Percentiles rank a stretch among this genome's conserved stretches.
phyloP scores from a whole-genome alignment of 108 stramenopile genomes.

The Nitzschia sp. region DNA sequence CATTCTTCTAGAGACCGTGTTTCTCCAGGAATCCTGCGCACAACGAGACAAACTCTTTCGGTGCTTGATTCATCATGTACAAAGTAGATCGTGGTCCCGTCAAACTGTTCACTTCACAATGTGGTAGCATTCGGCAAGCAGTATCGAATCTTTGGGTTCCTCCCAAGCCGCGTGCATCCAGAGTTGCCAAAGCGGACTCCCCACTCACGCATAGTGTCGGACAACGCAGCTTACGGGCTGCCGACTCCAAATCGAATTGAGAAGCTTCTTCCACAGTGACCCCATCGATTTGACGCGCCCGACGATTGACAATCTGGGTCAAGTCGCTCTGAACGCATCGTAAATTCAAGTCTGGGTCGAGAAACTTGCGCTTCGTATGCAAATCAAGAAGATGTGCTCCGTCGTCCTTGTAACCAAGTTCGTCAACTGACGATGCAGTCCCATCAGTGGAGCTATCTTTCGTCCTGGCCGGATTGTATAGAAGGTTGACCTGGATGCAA shows the following conservation, averaged over 20 bases:
- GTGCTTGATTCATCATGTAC: slow-evolving; percentile 28
- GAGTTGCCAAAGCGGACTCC: slow-evolving; percentile 8
- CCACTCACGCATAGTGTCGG: slow-evolving; percentile 24
- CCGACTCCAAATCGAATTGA: slow-evolving; percentile 20
- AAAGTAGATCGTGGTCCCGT: slow-evolving; percentile 23
- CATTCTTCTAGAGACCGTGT: slow-evolving; percentile 7
- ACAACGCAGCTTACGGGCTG: slow-evolving; percentile 1
- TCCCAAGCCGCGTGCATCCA: slow-evolving; percentile 13
- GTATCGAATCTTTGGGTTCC: slow-evolving; percentile 29
- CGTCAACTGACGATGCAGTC: background rate
- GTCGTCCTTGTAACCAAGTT: slow-evolving; percentile 26
- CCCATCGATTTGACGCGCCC: slow-evolving; percentile 14
- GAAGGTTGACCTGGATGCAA: slow-evolving; percentile 24
- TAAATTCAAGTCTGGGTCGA: slow-evolving; percentile 32
- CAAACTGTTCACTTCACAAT: slow-evolving; percentile 23
- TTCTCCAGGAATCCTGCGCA: slow-evolving; percentile 14
- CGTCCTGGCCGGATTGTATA: slow-evolving; percentile 10
- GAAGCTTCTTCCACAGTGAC: slow-evolving; percentile 16
- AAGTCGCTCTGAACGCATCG: slow-evolving; percentile 33
- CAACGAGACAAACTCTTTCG: slow-evolving; percentile 17
- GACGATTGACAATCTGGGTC: slow-evolving; percentile 24
- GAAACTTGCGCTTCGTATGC: slow-evolving; percentile 17
- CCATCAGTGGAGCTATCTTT: background rate
- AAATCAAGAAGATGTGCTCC: slow-evolving; percentile 29
- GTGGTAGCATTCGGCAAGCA: slow-evolving; percentile 6